phyloP scores from a whole-genome alignment of 306 rosid species.

The Lupinus albus region DNA sequence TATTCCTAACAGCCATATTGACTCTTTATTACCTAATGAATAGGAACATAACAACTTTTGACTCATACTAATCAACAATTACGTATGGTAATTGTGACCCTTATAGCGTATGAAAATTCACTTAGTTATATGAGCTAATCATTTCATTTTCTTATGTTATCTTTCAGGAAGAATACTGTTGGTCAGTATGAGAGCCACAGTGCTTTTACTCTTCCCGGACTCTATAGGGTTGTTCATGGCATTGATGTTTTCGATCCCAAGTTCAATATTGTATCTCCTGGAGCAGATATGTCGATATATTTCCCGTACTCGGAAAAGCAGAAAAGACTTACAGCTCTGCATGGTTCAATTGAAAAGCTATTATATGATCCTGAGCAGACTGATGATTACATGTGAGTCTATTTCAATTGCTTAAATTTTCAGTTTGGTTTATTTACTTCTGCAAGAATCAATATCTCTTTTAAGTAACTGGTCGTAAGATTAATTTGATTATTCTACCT shows the following conservation, averaged over 20 bases:
- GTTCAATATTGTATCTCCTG: slow-evolving; percentile 98
- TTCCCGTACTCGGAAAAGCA: slow-evolving; percentile 82
- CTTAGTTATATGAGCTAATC: slow-evolving; percentile 20
- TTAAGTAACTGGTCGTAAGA: slow-evolving; percentile 14
- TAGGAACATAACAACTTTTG: no score
- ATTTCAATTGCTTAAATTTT: slow-evolving; percentile 20
- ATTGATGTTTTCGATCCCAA: slow-evolving; percentile 96
- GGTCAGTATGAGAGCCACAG: slow-evolving; percentile 96
- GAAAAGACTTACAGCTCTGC: slow-evolving; percentile 78
- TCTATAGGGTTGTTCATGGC: slow-evolving; percentile 92
- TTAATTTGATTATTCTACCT: slow-evolving; percentile 29
- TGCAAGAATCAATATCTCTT: background rate
- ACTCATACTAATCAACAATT: no score
- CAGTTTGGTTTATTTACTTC: slow-evolving; percentile 6
- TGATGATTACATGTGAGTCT: slow-evolving; percentile 75
- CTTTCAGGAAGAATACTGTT: slow-evolving; percentile 81
- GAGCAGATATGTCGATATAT: slow-evolving; percentile 85
- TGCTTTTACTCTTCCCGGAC: slow-evolving; percentile 88
- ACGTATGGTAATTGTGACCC: background rate
- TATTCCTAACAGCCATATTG: no score
- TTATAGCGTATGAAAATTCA: background rate
- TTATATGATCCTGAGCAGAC: slow-evolving; percentile 66
- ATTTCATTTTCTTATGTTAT: slow-evolving; percentile 22
- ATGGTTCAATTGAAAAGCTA: slow-evolving; percentile 73
- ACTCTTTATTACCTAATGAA: no score